These are phyloP conservation scores for Trypanosoma platydactyli DNA, from an alignment of 208 protist species.

Conservation along the genomic window DNA sequence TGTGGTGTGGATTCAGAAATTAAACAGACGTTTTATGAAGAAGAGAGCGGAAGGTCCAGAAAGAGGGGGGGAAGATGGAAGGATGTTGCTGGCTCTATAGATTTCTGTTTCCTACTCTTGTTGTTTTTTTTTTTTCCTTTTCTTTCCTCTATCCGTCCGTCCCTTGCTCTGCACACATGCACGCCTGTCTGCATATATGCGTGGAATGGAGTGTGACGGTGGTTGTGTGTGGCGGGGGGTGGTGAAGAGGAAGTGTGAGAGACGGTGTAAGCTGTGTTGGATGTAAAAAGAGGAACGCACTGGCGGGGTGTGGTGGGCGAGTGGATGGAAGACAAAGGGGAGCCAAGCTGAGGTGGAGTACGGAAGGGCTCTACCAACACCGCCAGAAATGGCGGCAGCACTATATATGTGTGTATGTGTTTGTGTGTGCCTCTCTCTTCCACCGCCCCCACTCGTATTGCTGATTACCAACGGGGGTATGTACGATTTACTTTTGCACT, in stretches of 20 bases:
- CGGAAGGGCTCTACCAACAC: no score
- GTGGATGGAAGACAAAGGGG: no score
- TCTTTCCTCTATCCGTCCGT: neutral
- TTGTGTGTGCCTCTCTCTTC: neutral
- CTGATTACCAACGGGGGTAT: neutral
- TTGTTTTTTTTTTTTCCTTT: neutral
- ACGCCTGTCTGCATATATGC: neutral
- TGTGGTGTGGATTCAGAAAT: neutral
- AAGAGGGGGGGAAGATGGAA: neutral
- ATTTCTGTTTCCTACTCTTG: neutral
- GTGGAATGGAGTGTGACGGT: neutral
- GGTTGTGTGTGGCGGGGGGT: neutral
- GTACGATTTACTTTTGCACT: neutral
- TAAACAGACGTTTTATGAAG: neutral
- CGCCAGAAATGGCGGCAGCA: neutral
- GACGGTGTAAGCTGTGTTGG: no score
- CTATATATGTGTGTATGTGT: constrained; percentile 4
- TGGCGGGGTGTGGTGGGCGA: no score
- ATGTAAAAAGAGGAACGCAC: no score
- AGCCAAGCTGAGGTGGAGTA: no score
- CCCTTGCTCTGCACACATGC: neutral
- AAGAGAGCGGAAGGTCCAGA: neutral
- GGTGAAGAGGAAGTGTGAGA: no score
- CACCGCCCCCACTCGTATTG: neutral
- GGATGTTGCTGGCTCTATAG: no score